A percentile compares a stretch with the other conserved stretches of the same genome.
Conservation (phyloP, 495 filamentous ascomycete genomes). For the Hyphodiscus hymeniophilus region DNA sequence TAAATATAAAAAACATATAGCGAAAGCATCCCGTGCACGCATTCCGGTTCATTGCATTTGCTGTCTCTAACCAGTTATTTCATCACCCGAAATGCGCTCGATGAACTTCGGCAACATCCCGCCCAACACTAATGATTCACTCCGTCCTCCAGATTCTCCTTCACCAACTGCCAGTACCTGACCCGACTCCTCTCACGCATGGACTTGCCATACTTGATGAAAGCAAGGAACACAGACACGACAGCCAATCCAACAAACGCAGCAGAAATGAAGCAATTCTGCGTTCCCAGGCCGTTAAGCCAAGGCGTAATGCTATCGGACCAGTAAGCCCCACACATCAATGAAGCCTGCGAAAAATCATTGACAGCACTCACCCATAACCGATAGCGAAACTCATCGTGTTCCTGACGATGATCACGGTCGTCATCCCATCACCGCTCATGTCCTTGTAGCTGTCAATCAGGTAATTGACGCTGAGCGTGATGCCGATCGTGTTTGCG, state of each 20-base stretch:
- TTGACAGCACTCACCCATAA: conserved; percentile 13
- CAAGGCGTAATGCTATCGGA: conserved; percentile 25
- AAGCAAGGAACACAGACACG: conserved; percentile 17
- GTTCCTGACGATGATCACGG: conserved; percentile 35
- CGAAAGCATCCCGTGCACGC: no score
- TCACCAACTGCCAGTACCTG: conserved; percentile 5
- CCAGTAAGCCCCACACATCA: no score
- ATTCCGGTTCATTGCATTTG: no score
- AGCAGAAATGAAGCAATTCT: conserved; percentile 26
- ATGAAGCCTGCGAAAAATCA: no score
- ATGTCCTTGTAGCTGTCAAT: conserved; percentile 28
- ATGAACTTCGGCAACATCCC: no score
- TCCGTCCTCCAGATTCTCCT: conserved; percentile 1
- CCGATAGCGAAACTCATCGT: conserved; percentile 30
- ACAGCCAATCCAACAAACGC: conserved; percentile 20
- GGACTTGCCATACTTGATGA: conserved; percentile 22
- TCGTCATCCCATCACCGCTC: conserved; percentile 41
- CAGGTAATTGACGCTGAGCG: conserved; percentile 15
- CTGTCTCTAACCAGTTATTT: no score
- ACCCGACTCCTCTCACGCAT: conserved; percentile 4
- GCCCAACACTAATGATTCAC: conserved; percentile 4
- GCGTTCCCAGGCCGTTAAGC: conserved; percentile 27
- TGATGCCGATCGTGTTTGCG: conserved; percentile 46
- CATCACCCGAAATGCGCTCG: no score
- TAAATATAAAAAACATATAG: no score